Evolutionary conservation across 2,329 filamentous ascomycete species (phyloP), one percentile per base, ranked within the genome.

Genomic region (Coniochaeta prunicola): DNA sequence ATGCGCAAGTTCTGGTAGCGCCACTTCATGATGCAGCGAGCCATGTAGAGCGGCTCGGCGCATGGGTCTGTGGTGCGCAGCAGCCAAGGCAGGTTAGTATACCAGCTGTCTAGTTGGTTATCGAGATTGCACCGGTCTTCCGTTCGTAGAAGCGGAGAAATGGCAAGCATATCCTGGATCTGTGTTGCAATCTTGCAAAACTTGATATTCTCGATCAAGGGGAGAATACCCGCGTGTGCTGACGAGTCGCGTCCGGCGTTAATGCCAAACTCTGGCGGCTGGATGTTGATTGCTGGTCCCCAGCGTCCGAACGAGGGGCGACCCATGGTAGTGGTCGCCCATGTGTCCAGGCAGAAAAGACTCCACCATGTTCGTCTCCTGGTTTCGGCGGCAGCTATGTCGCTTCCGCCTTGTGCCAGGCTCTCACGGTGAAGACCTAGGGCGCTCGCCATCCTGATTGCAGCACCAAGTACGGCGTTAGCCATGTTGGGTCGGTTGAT

Each of bases 121-220:
- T 92, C 89, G 21, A 91, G 79, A 58, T 78, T 79, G 59, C 81
- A 79, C 21, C 89, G 84, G 66, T 92, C 88, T 31, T 86, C 80
- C 31, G 81, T 77, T n/a, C 81, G 80, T 2, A 91, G 79, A 1
- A 90, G 76, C 0, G 89, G 87, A 1, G 84, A 82, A 58, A 87
- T 84, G 17, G 88, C 87, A 2, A 93, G 79, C 57, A 85, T 81
- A 66, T 93, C 89, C 69, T 93, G 90, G 59, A 92, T 88, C 61
- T 85, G 83, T 0, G 89, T 91, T 21, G 88, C 86, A 60, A 93
- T 89, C 70, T 88, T 89, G 74, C 88, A 91, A 71, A 92, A 92
- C 56, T 86, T 85, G 62, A 90, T 87, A 69, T 90, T 91, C 71
- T 92, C 87, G 30, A 90, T 84, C 17, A 91, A 73, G 0, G 88